phyloP scores from a whole-genome alignment of 2,329 filamentous ascomycete species.

The Conoideocrella luteorostrata region DNA sequence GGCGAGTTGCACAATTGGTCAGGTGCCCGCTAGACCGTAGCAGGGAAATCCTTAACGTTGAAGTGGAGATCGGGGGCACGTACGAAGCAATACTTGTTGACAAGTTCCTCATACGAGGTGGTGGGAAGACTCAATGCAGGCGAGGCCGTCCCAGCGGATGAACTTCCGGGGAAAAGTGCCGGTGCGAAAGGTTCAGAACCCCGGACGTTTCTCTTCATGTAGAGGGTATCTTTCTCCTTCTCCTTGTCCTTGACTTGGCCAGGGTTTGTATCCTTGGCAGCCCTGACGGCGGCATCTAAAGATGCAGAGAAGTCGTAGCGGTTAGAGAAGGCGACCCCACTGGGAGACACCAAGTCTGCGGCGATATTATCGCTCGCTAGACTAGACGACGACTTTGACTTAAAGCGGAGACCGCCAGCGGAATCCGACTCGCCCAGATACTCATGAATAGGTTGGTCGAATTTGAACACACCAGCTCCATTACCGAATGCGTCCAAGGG shows the following conservation, averaged over 20 bases:
- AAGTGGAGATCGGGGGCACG: conserved; percentile 50
- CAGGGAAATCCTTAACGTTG: conserved; percentile 17
- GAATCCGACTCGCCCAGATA: conserved; percentile 58
- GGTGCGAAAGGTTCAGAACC: conserved; percentile 13
- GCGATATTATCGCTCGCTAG: conserved; percentile 57
- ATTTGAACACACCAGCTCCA: conserved; percentile 47
- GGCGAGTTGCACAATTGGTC: not conserved
- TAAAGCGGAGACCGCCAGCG: conserved; percentile 56
- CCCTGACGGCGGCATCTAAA: conserved; percentile 72
- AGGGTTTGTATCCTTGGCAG: conserved; percentile 56
- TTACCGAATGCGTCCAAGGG: conserved; percentile 67
- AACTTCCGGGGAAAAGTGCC: not conserved
- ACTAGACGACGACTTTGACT: conserved; percentile 58
- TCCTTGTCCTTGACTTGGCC: conserved; percentile 30
- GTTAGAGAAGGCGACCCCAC: conserved; percentile 75
- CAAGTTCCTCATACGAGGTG: conserved; percentile 88
- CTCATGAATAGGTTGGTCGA: conserved; percentile 54
- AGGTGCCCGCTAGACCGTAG: conserved; percentile 10
- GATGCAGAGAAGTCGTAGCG: conserved; percentile 97
- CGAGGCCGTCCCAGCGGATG: conserved; percentile 19
- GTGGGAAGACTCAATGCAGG: conserved; percentile 57
- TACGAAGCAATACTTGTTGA: conserved; percentile 99
- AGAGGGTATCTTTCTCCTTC: conserved; percentile 51
- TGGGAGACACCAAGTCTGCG: conserved; percentile 45
- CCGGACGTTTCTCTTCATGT: conserved; percentile 45